These are phyloP conservation scores for Durio zibethinus DNA, from an alignment of 345 rosid species.

Conservation along the genomic window DNA sequence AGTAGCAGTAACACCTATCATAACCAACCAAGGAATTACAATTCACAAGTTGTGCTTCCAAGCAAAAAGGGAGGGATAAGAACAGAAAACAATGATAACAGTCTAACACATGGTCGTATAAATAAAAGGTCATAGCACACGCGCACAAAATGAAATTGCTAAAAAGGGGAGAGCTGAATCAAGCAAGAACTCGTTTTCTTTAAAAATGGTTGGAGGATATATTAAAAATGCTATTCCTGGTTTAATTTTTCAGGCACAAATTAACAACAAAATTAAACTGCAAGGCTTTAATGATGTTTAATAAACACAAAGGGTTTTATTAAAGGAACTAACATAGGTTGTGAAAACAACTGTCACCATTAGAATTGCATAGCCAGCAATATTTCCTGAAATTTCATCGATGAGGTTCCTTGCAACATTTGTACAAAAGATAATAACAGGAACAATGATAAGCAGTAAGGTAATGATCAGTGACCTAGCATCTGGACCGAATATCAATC, in stretches of 20 bases:
- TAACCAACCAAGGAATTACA: constrained; percentile 18
- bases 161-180: background rate
- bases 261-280: background rate
- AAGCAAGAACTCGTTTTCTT: constrained; percentile 5
- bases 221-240: background rate
- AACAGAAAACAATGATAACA: background rate
- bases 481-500: constrained; percentile 52
- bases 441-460: constrained; percentile 42
- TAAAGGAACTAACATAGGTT: constrained; percentile 36
- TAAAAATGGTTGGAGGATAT: background rate
- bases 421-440: constrained; percentile 40
- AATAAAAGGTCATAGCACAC: background rate
- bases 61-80: background rate
- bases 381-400: constrained; percentile 25
- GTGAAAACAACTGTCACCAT: constrained; percentile 37
- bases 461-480: constrained; percentile 41
- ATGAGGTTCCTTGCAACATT: constrained; percentile 38
- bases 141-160: background rate
- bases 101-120: background rate
- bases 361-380: constrained; percentile 35
- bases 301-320: background rate
- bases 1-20: constrained; percentile 43
- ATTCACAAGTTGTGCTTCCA: background rate
- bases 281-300: background rate
- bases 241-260: background rate